Base-by-base conservation (phyloP, 345 rosid genomes). In the Eucalyptus dawsonii region DNA sequence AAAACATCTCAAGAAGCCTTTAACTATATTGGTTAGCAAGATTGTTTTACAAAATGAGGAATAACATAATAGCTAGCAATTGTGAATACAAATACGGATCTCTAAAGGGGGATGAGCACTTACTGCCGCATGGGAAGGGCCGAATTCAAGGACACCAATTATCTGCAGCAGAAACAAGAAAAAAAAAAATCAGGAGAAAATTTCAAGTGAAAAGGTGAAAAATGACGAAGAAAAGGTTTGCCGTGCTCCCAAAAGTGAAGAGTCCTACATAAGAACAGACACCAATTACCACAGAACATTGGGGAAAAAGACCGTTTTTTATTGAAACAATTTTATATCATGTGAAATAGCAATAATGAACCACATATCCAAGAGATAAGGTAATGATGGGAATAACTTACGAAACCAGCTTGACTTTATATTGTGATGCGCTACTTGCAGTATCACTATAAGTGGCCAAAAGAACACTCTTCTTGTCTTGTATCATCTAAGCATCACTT, bases 121-220 rank as follows among this genome's bases (percentile, higher is more conserved):
- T 95, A 97, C 98, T 95, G 96, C 99, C 81, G 94, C 98, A 93
- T 96, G 98, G 53, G 99, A 93, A 91, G 99, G 99, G 69, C 93
- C 89, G 88, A 95, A 94, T 90, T 95, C 96, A 94, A 98, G 91
- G 92, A 95, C 99, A 94, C 96, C 98, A 90, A 98, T 91, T 56
- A 97, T 93, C 98, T 98, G 97, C 93, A 93, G 89, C 87, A 89
- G 54, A 89, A 81, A 87, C 6, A 76, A 76, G 47, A 37, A 21
- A 37, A 76, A 37, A 76, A 51, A 17, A 53, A 9, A 69, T 6
- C 13, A 17, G 25, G 44, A 34, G 13, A 69, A 34, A 69, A 69
- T 9, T 34, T 17, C 21, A 69, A 34, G 42, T 69, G 44, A 9
- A 69, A 69, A 69, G 80, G 42, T 34, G 67, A 69, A 69, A 53